phyloP scores from a whole-genome alignment of 495 filamentous ascomycete species.

The Parachaetomium inaequale region DNA sequence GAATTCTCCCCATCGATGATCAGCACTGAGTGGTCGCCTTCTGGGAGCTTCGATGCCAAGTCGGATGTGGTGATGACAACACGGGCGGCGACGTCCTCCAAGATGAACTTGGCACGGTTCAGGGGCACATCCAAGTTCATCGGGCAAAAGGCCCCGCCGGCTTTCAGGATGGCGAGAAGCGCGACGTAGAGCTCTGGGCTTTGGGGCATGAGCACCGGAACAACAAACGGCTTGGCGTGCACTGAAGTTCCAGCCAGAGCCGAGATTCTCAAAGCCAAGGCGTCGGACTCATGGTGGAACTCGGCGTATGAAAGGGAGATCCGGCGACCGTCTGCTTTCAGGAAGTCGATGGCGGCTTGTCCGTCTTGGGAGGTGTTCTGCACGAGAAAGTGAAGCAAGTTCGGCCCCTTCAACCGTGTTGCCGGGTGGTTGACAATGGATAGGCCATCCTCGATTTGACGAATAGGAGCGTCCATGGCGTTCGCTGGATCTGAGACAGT shows the following conservation, averaged over 20 bases:
- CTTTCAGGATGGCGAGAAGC: conserved; percentile 68
- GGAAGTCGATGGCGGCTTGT: conserved; percentile 52
- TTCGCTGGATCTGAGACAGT: background rate
- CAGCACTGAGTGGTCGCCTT: conserved; percentile 25
- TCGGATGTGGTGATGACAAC: conserved; percentile 50
- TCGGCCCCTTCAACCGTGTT: conserved; percentile 51
- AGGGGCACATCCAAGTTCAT: conserved; percentile 66
- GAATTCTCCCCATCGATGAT: conserved; percentile 21
- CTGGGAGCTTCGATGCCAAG: conserved; percentile 34
- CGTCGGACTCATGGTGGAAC: conserved; percentile 55
- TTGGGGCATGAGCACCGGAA: conserved; percentile 71
- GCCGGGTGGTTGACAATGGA: conserved; percentile 62
- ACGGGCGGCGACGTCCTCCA: conserved; percentile 60
- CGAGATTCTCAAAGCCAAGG: conserved; percentile 49
- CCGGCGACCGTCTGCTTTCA: conserved; percentile 43
- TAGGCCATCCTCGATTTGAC: conserved; percentile 22
- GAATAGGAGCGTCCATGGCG: conserved; percentile 2
- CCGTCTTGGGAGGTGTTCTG: conserved; percentile 2
- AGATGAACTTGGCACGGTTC: conserved; percentile 70
- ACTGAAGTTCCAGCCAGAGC: conserved; percentile 19
- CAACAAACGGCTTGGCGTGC: conserved; percentile 39
- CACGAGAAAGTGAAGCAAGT: conserved; percentile 61
- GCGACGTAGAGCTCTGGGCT: conserved; percentile 67
- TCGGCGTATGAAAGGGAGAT: conserved; percentile 52
- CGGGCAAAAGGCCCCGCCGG: conserved; percentile 77